A percentile compares a stretch with the other conserved stretches of the same genome.
phyloP scores from a whole-genome alignment of 2,329 filamentous ascomycete genomes.

The Cercospora janseana region DNA sequence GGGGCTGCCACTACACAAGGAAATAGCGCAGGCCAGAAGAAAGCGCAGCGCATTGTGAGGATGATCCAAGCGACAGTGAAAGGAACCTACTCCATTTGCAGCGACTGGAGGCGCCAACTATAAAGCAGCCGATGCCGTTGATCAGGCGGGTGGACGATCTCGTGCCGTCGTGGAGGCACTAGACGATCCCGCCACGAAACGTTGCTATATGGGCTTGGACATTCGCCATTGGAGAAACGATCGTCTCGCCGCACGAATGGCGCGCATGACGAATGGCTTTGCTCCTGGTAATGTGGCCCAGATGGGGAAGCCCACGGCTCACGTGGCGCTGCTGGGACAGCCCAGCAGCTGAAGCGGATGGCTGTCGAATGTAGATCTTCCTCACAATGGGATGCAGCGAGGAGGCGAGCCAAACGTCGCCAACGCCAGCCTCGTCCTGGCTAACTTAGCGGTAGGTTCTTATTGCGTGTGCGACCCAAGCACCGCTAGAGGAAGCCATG shows the following conservation, averaged over 20 bases:
- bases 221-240: not conserved
- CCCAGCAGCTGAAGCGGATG: not conserved
- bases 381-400: not conserved
- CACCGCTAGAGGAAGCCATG: not conserved
- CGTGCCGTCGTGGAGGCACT: not conserved
- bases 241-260: constrained; percentile 1
- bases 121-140: not conserved
- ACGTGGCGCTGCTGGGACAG: not conserved
- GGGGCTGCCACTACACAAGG: constrained; percentile 5
- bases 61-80: not conserved
- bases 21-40: constrained; percentile 21
- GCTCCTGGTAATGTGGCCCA: not conserved
- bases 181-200: constrained; percentile 1
- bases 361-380: constrained; percentile 7
- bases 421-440: constrained; percentile 8
- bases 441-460: not conserved
- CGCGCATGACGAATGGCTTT: not conserved
- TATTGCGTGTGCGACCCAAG: not conserved
- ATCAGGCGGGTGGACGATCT: not conserved
- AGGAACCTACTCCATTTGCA: not conserved
- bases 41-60: constrained; percentile 13
- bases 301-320: constrained; percentile 12
- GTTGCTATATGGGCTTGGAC: not conserved
- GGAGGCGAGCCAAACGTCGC: constrained; percentile 6
- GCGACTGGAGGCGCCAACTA: not conserved